Percentiles rank a stretch among this genome's conserved stretches.
Evolutionary conservation across 2,329 filamentous ascomycete species (phyloP).

Genomic region (Alternaria sp.): DNA sequence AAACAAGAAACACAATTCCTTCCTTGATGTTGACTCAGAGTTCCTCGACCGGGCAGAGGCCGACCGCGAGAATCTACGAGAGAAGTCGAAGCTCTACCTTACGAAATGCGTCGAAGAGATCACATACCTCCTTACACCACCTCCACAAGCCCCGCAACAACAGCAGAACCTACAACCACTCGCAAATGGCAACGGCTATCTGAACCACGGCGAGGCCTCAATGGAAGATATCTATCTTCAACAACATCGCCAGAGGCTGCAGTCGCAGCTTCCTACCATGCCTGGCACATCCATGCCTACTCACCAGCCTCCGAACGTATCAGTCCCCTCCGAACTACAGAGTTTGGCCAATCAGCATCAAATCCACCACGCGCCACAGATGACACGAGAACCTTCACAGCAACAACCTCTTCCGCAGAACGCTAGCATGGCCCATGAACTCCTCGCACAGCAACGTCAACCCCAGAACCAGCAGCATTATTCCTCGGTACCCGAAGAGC

Average conservation of each 20-base stretch:
- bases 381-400: conserved; percentile 55
- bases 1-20: conserved; percentile 59
- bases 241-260: conserved; percentile 64
- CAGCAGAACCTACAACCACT: conserved; percentile 52
- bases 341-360: conserved; percentile 49
- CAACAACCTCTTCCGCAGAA: conserved; percentile 54
- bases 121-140: conserved; percentile 72
- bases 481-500: conserved; percentile 60
- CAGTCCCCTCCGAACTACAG: conserved; percentile 53
- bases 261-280: conserved; percentile 53
- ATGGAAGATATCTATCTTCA: conserved; percentile 68
- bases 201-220: conserved; percentile 62
- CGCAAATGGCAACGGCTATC: conserved; percentile 52
- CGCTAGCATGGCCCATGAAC: conserved; percentile 37
- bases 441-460: conserved; percentile 51
- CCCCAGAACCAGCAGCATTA: conserved; percentile 50
- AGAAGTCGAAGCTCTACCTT: conserved; percentile 70
- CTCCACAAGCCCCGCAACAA: conserved; percentile 67
- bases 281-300: conserved; percentile 62
- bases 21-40: conserved; percentile 60
- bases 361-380: conserved; percentile 54
- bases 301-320: conserved; percentile 66
- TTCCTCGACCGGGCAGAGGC: conserved; percentile 56
- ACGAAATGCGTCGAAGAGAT: conserved; percentile 73
- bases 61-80: conserved; percentile 66